A percentile compares a stretch with the other conserved stretches of the same genome.
phyloP scores from a whole-genome alignment of 768 basidiomycete genomes.

The Asterophora parasitica region DNA sequence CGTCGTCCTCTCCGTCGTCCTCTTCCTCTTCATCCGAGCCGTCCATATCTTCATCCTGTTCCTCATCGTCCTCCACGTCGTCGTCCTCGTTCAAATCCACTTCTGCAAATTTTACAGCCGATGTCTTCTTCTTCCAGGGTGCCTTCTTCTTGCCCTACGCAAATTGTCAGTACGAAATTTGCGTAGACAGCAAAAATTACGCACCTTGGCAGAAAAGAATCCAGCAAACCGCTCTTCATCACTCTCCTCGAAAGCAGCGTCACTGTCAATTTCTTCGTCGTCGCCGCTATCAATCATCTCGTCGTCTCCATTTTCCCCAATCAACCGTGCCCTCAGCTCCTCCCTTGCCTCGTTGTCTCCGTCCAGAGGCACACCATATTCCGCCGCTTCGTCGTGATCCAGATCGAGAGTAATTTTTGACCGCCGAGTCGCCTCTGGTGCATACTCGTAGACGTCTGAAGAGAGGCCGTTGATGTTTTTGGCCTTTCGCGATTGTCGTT shows the following conservation, averaged over 20 bases:
- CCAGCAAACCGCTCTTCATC: slow-evolving; percentile 77
- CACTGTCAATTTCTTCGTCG: slow-evolving; percentile 84
- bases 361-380: slow-evolving; percentile 37
- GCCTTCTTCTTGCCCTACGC: slow-evolving; percentile 22
- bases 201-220: slow-evolving; percentile 46
- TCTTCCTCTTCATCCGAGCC: slow-evolving; percentile 35
- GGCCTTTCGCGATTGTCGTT: slow-evolving; percentile 44
- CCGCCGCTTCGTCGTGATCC: slow-evolving; percentile 49
- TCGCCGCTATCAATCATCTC: slow-evolving; percentile 60
- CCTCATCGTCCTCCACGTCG: slow-evolving; percentile 28
- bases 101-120: slow-evolving; percentile 41
- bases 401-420: slow-evolving; percentile 49
- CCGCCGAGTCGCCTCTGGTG: slow-evolving; percentile 45
- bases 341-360: slow-evolving; percentile 38
- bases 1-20: slow-evolving; percentile 46
- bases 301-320: slow-evolving; percentile 48
- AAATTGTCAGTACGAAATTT: neutral
- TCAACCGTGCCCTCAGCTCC: slow-evolving; percentile 39
- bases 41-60: slow-evolving; percentile 28
- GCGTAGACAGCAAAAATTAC: slow-evolving; percentile 12
- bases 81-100: slow-evolving; percentile 67
- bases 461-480: slow-evolving; percentile 25
- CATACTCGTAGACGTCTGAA: slow-evolving; percentile 63
- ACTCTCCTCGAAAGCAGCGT: slow-evolving; percentile 77
- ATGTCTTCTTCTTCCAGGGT: slow-evolving; percentile 23